Percentiles rank a stretch among this genome's conserved stretches.
Conservation (phyloP, 2,329 filamentous ascomycete species). For the Apiospora saccharicola region DNA sequence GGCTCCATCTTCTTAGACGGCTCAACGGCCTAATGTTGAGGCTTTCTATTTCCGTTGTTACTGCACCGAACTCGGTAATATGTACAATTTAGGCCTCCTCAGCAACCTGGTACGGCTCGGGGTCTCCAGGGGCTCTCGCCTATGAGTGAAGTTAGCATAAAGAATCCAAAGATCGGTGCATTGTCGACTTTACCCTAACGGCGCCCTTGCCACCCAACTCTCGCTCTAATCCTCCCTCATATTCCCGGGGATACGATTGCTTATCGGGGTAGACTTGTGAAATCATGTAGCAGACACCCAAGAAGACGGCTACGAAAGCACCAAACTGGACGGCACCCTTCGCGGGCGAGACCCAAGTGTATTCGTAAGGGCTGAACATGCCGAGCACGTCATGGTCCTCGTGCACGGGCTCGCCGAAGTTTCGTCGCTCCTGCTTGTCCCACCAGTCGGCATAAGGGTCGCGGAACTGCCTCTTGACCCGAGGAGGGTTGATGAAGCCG, state of each 20-base stretch:
- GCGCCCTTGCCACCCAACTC: constrained; percentile 77
- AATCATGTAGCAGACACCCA: constrained; percentile 72
- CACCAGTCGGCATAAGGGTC: constrained; percentile 95
- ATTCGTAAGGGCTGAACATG: constrained; percentile 87
- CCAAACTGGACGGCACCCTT: constrained; percentile 75
- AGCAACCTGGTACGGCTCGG: constrained; percentile 54
- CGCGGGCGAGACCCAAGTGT: constrained; percentile 79
- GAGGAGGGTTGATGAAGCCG: constrained; percentile 80
- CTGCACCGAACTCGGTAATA: constrained; percentile 31
- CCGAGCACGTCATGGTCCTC: constrained; percentile 95
- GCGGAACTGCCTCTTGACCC: constrained; percentile 87
- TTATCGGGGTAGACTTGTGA: constrained; percentile 76
- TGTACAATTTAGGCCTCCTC: constrained; percentile 41
- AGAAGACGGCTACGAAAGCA: constrained; percentile 68
- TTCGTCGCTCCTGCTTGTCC: constrained; percentile 96
- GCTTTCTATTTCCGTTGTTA: constrained; percentile 15
- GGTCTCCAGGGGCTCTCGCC: constrained; percentile 65
- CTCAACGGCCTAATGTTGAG: not conserved
- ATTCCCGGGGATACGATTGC: constrained; percentile 73
- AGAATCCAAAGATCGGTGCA: not conserved
- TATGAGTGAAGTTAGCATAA: constrained; percentile 35
- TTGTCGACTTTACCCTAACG: constrained; percentile 61
- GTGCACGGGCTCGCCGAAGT: constrained; percentile 95
- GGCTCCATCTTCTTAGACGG: constrained; percentile 1
- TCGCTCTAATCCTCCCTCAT: constrained; percentile 74